These are phyloP conservation scores for Suillus placidus DNA, from an alignment of 768 basidiomycete genomes.

Conservation along the genomic window DNA sequence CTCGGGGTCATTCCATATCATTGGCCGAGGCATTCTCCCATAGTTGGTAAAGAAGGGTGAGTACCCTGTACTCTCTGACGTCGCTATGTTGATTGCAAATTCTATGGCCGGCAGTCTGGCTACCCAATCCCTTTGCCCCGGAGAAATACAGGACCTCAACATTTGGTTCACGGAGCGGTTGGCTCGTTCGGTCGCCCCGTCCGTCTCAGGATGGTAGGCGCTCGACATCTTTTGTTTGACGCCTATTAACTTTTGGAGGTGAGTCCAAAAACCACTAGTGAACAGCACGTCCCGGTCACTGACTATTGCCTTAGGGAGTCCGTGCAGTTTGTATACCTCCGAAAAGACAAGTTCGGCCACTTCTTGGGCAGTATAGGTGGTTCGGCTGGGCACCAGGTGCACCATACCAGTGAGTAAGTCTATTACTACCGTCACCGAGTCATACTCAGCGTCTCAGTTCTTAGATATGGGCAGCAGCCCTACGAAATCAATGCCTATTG, in stretches of 20 bases:
- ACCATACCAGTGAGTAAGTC: background rate
- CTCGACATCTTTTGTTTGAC: constrained; percentile 28
- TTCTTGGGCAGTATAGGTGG: constrained; percentile 32
- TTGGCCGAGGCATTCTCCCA: constrained; percentile 8
- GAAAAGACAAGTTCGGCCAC: constrained; percentile 41
- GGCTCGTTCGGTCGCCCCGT: constrained; percentile 32
- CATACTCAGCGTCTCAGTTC: background rate
- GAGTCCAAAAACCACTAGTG: constrained; percentile 45
- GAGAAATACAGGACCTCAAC: background rate
- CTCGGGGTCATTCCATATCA: constrained; percentile 22
- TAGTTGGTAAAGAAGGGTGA: constrained; percentile 21
- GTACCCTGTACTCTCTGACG: constrained; percentile 24
- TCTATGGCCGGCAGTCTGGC: constrained; percentile 10
- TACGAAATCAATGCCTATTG: no score
- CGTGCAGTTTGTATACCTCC: constrained; percentile 40
- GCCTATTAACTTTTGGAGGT: constrained; percentile 29
- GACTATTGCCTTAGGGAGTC: constrained; percentile 41
- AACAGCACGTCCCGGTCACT: constrained; percentile 46
- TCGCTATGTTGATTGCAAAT: constrained; percentile 25
- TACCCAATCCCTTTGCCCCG: constrained; percentile 23
- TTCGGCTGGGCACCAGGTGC: background rate
- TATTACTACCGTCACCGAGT: background rate
- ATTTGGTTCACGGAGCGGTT: constrained; percentile 20
- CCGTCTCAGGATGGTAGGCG: constrained; percentile 35
- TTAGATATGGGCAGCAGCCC: no score